A percentile compares a stretch with the other conserved stretches of the same genome.
These are phyloP conservation scores for Petrea volubilis DNA, from an alignment of 257 asterid species.

Conservation along the genomic window DNA sequence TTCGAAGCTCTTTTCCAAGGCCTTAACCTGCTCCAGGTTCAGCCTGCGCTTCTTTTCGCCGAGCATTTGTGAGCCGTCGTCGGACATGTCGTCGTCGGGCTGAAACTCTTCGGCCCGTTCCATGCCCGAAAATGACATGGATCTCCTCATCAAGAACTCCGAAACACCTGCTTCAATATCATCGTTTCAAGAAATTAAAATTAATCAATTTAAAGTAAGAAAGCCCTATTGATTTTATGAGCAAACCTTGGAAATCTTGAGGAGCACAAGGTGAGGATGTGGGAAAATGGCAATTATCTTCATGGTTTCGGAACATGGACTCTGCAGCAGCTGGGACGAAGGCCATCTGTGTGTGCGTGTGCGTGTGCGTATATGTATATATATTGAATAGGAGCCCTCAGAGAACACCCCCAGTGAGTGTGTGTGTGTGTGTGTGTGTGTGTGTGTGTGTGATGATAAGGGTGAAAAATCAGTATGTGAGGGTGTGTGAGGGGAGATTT, in stretches of 20 bases:
- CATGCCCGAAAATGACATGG: slow-evolving; percentile 72
- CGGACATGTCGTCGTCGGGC: slow-evolving; percentile 62
- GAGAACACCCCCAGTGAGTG: background rate
- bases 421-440: background rate
- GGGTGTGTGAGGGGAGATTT: slow-evolving; percentile 22
- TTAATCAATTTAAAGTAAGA: too few species aligned
- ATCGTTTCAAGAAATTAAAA: background rate
- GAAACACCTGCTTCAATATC: slow-evolving; percentile 43
- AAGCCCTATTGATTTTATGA: background rate
- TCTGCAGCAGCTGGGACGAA: slow-evolving; percentile 46
- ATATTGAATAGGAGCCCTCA: too few species aligned
- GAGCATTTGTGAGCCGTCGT: slow-evolving; percentile 62
- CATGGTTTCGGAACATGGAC: slow-evolving; percentile 55
- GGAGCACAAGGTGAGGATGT: slow-evolving; percentile 42
- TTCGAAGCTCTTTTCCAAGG: slow-evolving; percentile 87
- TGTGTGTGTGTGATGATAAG: slow-evolving; percentile 1
- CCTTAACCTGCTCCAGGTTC: slow-evolving; percentile 80
- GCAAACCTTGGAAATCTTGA: slow-evolving; percentile 57
- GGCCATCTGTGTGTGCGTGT: slow-evolving; percentile 30
- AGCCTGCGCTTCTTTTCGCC: slow-evolving; percentile 89
- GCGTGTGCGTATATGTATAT: too few species aligned
- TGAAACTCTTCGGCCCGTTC: slow-evolving; percentile 60
- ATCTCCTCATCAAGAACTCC: slow-evolving; percentile 63
- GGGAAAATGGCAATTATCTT: slow-evolving; percentile 39
- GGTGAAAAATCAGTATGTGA: slow-evolving; percentile 13